Evolutionary conservation across 805 yeast species (phyloP).

Genomic region (Myxozyma monticola): DNA sequence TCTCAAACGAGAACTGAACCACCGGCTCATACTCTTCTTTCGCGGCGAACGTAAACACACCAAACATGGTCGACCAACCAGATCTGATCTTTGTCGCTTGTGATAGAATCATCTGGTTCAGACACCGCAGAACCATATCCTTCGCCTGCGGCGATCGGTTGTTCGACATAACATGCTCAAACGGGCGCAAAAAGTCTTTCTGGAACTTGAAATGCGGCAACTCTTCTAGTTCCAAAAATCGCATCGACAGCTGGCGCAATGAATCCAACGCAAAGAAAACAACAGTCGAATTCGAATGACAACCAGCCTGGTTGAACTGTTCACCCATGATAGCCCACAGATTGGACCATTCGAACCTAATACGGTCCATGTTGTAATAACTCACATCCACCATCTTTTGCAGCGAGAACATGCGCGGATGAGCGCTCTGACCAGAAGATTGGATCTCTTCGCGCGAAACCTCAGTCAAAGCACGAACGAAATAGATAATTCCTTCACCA

Average conservation of each 20-base stretch:
- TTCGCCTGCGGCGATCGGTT: constrained; percentile 70
- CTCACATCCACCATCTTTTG: constrained; percentile 97
- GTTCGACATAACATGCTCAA: constrained; percentile 71
- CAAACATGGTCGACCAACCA: constrained; percentile 92
- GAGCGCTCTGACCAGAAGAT: constrained; percentile 73
- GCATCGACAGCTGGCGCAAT: constrained; percentile 83
- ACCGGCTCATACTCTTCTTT: constrained; percentile 53
- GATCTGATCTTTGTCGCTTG: constrained; percentile 75
- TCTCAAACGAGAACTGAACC: constrained; percentile 62
- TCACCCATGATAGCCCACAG: constrained; percentile 93
- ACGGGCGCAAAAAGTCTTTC: constrained; percentile 88
- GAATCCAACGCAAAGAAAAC: constrained; percentile 93
- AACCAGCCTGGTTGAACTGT: constrained; percentile 81
- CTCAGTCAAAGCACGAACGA: constrained; percentile 81
- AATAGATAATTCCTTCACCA: constrained; percentile 82
- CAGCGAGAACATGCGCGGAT: constrained; percentile 88
- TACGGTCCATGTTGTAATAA: constrained; percentile 95
- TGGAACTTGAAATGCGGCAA: constrained; percentile 94
- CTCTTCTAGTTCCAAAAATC: constrained; percentile 92
- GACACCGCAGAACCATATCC: constrained; percentile 87
- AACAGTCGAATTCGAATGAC: constrained; percentile 71
- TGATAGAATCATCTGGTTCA: constrained; percentile 77
- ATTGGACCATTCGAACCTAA: constrained; percentile 94
- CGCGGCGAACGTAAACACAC: constrained; percentile 74
- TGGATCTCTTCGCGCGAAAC: constrained; percentile 90